phyloP scores from a whole-genome alignment of 192 early-diverging fungal genomes.

The Obelidium mucronatum region DNA sequence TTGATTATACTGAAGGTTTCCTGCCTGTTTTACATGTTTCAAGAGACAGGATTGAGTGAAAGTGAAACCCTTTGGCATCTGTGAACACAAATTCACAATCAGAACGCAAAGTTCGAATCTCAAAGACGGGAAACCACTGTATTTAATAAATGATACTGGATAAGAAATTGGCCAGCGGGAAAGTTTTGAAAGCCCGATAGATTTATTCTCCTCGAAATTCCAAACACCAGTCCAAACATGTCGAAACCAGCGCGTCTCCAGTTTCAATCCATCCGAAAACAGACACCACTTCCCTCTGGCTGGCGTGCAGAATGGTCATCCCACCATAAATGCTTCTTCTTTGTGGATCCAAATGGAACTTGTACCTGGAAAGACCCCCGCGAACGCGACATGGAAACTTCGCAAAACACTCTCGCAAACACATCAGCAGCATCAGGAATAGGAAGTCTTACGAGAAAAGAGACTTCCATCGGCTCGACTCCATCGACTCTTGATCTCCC shows the following conservation, averaged over 20 bases:
- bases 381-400: not conserved
- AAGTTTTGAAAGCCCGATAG: too few species aligned
- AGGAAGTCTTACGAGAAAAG: not conserved
- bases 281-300: slow-evolving; percentile 20
- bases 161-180: too few species aligned
- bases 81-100: too few species aligned
- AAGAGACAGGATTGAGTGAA: too few species aligned
- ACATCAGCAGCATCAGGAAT: not conserved
- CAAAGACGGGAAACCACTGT: too few species aligned
- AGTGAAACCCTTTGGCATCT: too few species aligned
- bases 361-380: slow-evolving; percentile 25
- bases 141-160: too few species aligned
- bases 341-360: slow-evolving; percentile 1
- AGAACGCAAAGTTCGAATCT: too few species aligned
- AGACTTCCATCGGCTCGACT: not conserved
- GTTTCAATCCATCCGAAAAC: slow-evolving; percentile 15
- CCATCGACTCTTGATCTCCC: not conserved
- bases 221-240: too few species aligned
- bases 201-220: too few species aligned
- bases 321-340: slow-evolving; percentile 16
- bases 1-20: too few species aligned
- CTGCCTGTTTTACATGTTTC: too few species aligned
- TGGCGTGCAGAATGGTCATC: slow-evolving; percentile 27
- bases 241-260: slow-evolving; percentile 4
- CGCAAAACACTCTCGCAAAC: not conserved